Conservation (phyloP, 163 green algal genomes). For the Chloromonas sp. region DNA sequence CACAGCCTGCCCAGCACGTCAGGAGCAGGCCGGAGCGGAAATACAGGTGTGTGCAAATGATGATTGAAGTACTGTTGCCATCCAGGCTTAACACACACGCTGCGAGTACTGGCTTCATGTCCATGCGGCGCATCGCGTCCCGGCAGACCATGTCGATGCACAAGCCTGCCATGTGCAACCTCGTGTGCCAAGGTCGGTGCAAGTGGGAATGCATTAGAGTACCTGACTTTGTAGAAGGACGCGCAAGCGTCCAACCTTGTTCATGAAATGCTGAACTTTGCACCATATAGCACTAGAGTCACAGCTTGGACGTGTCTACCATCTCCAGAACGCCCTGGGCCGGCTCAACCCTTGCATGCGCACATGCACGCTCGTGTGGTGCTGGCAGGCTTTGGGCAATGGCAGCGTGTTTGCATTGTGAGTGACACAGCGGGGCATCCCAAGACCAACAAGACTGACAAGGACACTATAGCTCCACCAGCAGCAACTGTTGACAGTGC, state of each 20-base stretch:
- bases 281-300: constrained; percentile 63
- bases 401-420: constrained; percentile 74
- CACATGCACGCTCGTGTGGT: background rate
- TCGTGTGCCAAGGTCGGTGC: no score
- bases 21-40: background rate
- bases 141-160: background rate
- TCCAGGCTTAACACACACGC: no score
- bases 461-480: no score
- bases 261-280: constrained; percentile 37
- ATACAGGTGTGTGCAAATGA: background rate
- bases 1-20: background rate
- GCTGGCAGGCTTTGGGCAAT: constrained; percentile 55
- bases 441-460: no score
- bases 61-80: background rate
- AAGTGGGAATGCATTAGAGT: background rate
- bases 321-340: no score
- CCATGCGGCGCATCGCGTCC: background rate
- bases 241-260: no score
- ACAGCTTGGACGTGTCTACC: constrained; percentile 16
- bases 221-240: background rate
- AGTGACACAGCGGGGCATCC: background rate
- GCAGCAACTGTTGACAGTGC: no score
- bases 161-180: background rate
- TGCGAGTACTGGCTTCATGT: no score
- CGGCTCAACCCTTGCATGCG: background rate